Evolutionary conservation across 2,329 filamentous ascomycete species (phyloP).

Genomic region (Xylariales sp.): DNA sequence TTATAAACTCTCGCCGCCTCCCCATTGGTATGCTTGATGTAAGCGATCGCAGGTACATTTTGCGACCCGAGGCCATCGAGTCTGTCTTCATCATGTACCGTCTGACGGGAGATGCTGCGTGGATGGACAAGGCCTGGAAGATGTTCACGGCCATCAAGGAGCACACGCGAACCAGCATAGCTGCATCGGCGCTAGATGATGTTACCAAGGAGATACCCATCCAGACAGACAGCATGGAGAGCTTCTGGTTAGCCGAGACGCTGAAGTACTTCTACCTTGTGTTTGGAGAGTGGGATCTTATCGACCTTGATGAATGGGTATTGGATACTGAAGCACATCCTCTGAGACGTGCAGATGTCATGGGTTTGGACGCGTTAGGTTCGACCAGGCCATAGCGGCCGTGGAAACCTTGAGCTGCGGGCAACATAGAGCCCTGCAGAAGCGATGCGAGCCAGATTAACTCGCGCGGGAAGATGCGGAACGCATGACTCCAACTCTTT

Average conservation of each 20-base stretch:
- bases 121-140: slow-evolving; percentile 66
- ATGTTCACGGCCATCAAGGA: slow-evolving; percentile 66
- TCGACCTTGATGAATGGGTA: slow-evolving; percentile 60
- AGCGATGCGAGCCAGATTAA: too few species aligned
- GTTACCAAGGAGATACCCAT: slow-evolving; percentile 40
- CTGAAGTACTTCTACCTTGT: slow-evolving; percentile 64
- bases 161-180: slow-evolving; percentile 57
- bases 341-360: slow-evolving; percentile 30
- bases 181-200: slow-evolving; percentile 62
- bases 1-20: slow-evolving; percentile 26
- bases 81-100: slow-evolving; percentile 76
- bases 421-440: too few species aligned
- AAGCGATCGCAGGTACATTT: slow-evolving; percentile 55
- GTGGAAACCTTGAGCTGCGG: too few species aligned
- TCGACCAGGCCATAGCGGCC: too few species aligned
- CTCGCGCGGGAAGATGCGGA: too few species aligned
- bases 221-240: slow-evolving; percentile 58
- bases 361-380: too few species aligned
- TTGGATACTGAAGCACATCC: slow-evolving; percentile 55
- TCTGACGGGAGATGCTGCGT: slow-evolving; percentile 61
- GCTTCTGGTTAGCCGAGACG: slow-evolving; percentile 69
- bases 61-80: slow-evolving; percentile 76
- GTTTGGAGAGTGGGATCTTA: slow-evolving; percentile 53
- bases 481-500: too few species aligned
- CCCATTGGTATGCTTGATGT: slow-evolving; percentile 53